Conservation (phyloP, 2,329 filamentous ascomycete genomes). For the Fusarium staphyleae region DNA sequence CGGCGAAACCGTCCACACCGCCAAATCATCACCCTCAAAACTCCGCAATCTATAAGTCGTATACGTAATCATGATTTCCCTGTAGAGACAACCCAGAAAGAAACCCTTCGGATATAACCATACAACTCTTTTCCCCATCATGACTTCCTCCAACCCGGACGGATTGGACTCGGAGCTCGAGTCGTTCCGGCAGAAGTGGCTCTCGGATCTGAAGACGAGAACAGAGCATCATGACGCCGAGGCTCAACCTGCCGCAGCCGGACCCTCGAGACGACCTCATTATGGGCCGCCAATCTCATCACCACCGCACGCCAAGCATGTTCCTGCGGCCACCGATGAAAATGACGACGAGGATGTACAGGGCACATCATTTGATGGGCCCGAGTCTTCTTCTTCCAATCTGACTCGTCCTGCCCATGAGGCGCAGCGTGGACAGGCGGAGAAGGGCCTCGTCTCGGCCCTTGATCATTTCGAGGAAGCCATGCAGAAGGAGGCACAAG, state of each 20-base stretch:
- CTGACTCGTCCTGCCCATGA: constrained; percentile 9
- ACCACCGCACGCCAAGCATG: constrained; percentile 19
- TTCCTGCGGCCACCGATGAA: constrained; percentile 37
- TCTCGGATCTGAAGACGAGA: constrained; percentile 71
- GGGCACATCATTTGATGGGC: constrained; percentile 46
- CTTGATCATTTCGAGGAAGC: constrained; percentile 93
- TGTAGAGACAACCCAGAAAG: constrained; percentile 21
- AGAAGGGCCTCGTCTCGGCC: constrained; percentile 71
- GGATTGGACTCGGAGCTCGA: constrained; percentile 76
- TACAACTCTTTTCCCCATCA: constrained; percentile 16
- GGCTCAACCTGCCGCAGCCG: constrained; percentile 19
- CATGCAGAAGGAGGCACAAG: constrained; percentile 85
- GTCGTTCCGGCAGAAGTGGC: constrained; percentile 85
- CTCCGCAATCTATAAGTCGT: neutral
- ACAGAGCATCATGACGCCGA: constrained; percentile 36
- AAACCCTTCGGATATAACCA: constrained; percentile 17
- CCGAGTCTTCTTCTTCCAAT: constrained; percentile 3
- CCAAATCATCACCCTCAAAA: neutral
- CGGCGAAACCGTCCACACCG: constrained; percentile 11
- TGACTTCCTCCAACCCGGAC: constrained; percentile 37
- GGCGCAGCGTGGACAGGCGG: constrained; percentile 13
- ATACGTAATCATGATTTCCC: constrained; percentile 33
- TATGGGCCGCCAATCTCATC: constrained; percentile 34
- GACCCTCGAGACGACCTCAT: constrained; percentile 25
- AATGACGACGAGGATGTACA: constrained; percentile 48